Evolutionary conservation across 257 asterid genomes (phyloP).

Genomic region (Forsythia viridissima): DNA sequence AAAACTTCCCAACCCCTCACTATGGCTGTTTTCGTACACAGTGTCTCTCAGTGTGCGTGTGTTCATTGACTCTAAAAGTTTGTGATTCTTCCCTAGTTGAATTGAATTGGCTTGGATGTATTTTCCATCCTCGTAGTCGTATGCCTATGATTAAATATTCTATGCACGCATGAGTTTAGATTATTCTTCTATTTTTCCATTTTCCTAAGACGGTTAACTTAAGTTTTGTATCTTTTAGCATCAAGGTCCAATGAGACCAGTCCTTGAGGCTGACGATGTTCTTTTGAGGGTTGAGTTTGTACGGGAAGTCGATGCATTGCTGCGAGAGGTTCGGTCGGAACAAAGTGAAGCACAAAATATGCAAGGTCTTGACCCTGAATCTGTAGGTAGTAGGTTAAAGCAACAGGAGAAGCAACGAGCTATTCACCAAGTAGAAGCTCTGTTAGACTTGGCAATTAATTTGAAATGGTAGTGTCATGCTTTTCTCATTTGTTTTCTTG

Average conservation of each 20-base stretch:
- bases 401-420: conserved; percentile 91
- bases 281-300: conserved; percentile 87
- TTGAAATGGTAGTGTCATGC: conserved; percentile 57
- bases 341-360: conserved; percentile 40
- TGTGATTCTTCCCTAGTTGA: no score
- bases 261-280: conserved; percentile 60
- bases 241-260: conserved; percentile 78
- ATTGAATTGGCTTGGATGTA: no score
- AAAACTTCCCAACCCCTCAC: no score
- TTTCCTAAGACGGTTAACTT: conserved; percentile 3
- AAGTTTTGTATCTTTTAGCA: conserved; percentile 45
- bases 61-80: no score
- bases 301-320: conserved; percentile 71
- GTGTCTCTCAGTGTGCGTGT: no score
- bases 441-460: conserved; percentile 74
- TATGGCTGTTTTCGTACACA: no score
- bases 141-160: no score
- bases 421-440: conserved; percentile 68
- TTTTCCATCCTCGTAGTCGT: no score
- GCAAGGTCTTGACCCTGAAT: conserved; percentile 68
- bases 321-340: conserved; percentile 69
- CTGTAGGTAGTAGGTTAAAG: conserved; percentile 74
- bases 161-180: no score
- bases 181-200: not conserved
- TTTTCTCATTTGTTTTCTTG: not conserved